phyloP scores from a whole-genome alignment of 495 filamentous ascomycete species.

The Talaromyces liani region DNA sequence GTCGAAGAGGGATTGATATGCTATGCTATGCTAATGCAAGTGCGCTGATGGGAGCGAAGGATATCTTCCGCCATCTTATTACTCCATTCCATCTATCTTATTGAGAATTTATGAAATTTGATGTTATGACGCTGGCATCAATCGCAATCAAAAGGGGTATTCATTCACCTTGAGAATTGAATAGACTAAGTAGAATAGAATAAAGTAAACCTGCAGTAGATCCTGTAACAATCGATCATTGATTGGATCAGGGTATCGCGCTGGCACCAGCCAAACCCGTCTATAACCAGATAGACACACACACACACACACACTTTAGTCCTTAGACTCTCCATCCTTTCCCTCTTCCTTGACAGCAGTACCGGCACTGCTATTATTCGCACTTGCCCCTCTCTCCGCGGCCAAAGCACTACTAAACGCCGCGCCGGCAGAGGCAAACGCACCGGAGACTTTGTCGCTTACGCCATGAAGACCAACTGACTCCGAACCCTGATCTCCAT shows the following conservation, averaged over 20 bases:
- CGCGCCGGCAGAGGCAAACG: conserved; percentile 13
- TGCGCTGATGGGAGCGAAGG: background rate
- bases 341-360: background rate
- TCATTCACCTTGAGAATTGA: background rate
- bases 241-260: background rate
- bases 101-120: background rate
- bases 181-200: background rate
- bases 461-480: conserved; percentile 1
- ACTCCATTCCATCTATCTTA: background rate
- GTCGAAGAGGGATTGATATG: background rate
- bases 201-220: background rate
- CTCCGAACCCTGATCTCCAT: background rate
- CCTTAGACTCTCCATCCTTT: background rate
- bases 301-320: background rate
- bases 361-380: background rate
- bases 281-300: background rate
- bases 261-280: background rate
- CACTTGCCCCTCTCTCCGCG: conserved; percentile 5
- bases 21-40: background rate
- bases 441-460: conserved; percentile 14
- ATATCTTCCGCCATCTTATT: background rate
- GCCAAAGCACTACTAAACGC: conserved; percentile 12
- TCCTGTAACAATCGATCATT: background rate
- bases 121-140: background rate
- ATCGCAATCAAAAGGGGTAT: background rate